Percentiles rank a stretch among this genome's conserved stretches.
Conservation (phyloP, 495 filamentous ascomycete species). For the Annulohypoxylon bovei region DNA sequence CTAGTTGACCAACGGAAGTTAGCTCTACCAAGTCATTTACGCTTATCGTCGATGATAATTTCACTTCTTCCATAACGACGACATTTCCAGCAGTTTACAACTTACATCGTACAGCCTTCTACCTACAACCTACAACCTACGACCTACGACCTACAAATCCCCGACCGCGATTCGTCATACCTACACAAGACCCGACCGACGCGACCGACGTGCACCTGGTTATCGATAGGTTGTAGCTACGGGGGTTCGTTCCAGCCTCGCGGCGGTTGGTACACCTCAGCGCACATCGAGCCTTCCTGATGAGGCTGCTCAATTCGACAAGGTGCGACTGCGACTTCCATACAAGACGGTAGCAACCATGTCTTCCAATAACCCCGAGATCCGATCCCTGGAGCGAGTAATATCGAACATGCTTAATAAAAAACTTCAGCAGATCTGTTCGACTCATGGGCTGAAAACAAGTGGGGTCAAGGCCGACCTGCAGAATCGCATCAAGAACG, state of each 20-base stretch:
- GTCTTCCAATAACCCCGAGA: constrained; percentile 58
- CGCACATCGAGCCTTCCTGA: constrained; percentile 31
- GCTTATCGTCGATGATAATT: background rate
- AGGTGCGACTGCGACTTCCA: constrained; percentile 26
- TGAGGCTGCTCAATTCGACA: constrained; percentile 22
- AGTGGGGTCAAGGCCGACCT: constrained; percentile 84
- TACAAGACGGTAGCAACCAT: constrained; percentile 35
- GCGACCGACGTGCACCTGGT: background rate
- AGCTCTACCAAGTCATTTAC: background rate
- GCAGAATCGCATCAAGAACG: constrained; percentile 76
- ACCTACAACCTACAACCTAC: background rate
- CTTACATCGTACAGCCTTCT: too few relatives aligned
- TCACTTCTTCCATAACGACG: background rate
- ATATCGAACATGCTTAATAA: constrained; percentile 65
- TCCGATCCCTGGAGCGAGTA: constrained; percentile 50
- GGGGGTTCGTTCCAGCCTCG: background rate
- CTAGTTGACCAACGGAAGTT: background rate
- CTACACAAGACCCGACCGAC: too few relatives aligned
- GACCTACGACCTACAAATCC: background rate
- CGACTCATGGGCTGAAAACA: constrained; percentile 71
- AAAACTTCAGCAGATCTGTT: constrained; percentile 78
- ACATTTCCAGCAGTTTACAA: background rate
- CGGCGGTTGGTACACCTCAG: background rate
- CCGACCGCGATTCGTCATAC: background rate
- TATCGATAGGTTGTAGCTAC: background rate